Conservation (phyloP, 1,284 basidiomycete genomes). For the Puccinia sorghi region DNA sequence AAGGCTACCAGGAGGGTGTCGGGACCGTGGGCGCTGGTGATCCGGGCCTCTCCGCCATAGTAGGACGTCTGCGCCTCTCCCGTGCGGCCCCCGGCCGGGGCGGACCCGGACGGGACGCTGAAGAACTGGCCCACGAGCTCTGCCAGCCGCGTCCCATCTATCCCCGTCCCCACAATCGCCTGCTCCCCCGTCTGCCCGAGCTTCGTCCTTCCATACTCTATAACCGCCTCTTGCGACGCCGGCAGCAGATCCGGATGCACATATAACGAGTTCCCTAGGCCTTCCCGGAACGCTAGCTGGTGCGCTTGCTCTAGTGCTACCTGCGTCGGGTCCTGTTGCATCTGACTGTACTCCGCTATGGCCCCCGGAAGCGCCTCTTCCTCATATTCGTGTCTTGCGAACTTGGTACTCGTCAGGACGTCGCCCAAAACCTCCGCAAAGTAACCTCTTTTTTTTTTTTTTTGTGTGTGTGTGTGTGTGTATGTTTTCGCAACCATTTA, state of each 20-base stretch:
- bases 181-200: slow-evolving; percentile 74
- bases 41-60: slow-evolving; percentile 80
- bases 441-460: slow-evolving; percentile 66
- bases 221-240: slow-evolving; percentile 67
- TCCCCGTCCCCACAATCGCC: slow-evolving; percentile 80
- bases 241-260: slow-evolving; percentile 67
- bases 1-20: slow-evolving; percentile 56
- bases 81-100: slow-evolving; percentile 60
- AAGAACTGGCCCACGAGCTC: slow-evolving; percentile 70
- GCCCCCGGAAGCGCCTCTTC: slow-evolving; percentile 81
- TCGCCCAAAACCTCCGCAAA: slow-evolving; percentile 84
- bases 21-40: slow-evolving; percentile 62
- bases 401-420: slow-evolving; percentile 76
- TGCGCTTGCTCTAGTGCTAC: slow-evolving; percentile 80
- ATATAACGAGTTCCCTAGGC: slow-evolving; percentile 84
- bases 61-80: slow-evolving; percentile 65
- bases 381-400: slow-evolving; percentile 78
- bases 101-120: slow-evolving; percentile 55
- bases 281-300: slow-evolving; percentile 80
- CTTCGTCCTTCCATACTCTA: slow-evolving; percentile 72
- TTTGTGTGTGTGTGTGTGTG: too few species aligned
- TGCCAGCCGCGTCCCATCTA: slow-evolving; percentile 70
- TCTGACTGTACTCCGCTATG: slow-evolving; percentile 69
- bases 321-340: slow-evolving; percentile 67
- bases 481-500: neutral